Evolutionary conservation across 2,329 filamentous ascomycete genomes (phyloP).

Genomic region (Colletotrichum brevisporum): DNA sequence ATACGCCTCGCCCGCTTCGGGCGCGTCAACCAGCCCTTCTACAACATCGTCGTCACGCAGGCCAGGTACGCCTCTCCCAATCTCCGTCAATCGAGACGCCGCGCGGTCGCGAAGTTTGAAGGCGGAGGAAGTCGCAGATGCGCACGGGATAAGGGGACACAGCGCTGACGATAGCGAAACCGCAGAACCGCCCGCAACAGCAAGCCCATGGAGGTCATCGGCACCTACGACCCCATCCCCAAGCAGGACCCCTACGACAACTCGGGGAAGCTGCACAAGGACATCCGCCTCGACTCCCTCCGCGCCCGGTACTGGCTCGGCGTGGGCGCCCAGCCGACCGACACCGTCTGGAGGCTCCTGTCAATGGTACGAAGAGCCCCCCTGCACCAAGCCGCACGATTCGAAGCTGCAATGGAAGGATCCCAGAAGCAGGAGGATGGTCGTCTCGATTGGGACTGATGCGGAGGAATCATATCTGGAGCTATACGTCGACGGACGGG

Average conservation of each 20-base stretch:
- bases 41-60: slow-evolving; percentile 97
- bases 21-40: slow-evolving; percentile 88
- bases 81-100: background rate
- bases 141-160: background rate
- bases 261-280: slow-evolving; percentile 84
- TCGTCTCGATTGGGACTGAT: background rate
- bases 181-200: slow-evolving; percentile 86
- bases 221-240: slow-evolving; percentile 79
- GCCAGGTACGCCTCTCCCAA: slow-evolving; percentile 74
- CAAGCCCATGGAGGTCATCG: slow-evolving; percentile 93
- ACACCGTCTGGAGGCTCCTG: slow-evolving; percentile 89
- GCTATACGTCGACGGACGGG: background rate
- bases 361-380: slow-evolving; percentile 73
- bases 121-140: no score
- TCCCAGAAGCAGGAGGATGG: background rate
- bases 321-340: slow-evolving; percentile 94
- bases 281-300: slow-evolving; percentile 86
- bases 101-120: background rate
- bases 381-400: background rate
- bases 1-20: slow-evolving; percentile 96
- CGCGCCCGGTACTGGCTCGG: slow-evolving; percentile 96
- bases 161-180: slow-evolving; percentile 1
- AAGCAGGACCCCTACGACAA: slow-evolving; percentile 72
- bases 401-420: background rate
- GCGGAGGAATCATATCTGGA: background rate